Percentiles rank a stretch among this genome's conserved stretches.
Conservation (phyloP, 805 yeast species). For the Candida caryicola region DNA sequence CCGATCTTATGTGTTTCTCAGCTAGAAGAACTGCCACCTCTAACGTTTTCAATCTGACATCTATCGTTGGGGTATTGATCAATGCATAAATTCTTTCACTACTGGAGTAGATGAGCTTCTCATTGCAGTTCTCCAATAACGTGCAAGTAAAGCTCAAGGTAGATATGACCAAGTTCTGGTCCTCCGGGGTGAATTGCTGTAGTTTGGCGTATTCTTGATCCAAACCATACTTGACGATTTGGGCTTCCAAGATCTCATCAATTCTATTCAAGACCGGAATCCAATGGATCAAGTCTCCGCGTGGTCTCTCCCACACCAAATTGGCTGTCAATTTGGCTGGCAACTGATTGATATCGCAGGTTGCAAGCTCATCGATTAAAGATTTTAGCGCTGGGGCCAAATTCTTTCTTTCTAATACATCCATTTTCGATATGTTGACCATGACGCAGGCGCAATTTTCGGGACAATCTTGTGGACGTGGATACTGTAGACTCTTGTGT, state of each 20-base stretch:
- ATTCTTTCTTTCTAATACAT: constrained; percentile 27
- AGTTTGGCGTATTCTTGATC: constrained; percentile 47
- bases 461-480: too few species aligned
- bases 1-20: constrained; percentile 54
- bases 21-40: constrained; percentile 58
- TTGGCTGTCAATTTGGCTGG: constrained; percentile 36
- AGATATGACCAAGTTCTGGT: constrained; percentile 46
- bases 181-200: constrained; percentile 42
- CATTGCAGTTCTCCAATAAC: constrained; percentile 66
- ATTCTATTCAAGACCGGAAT: constrained; percentile 70
- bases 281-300: constrained; percentile 75
- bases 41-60: constrained; percentile 58
- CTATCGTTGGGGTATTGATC: constrained; percentile 56
- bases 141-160: constrained; percentile 60
- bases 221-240: constrained; percentile 53
- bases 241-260: constrained; percentile 59
- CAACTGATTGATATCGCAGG: constrained; percentile 38
- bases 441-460: too few species aligned
- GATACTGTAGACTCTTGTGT: too few species aligned
- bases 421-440: constrained; percentile 14
- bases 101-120: constrained; percentile 66
- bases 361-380: constrained; percentile 37
- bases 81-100: constrained; percentile 57
- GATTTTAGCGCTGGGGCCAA: constrained; percentile 22
- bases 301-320: constrained; percentile 57